A percentile compares a stretch with the other conserved stretches of the same genome.
Evolutionary conservation across 2,329 filamentous ascomycete genomes (phyloP).

Genomic region (Fusarium piperis): DNA sequence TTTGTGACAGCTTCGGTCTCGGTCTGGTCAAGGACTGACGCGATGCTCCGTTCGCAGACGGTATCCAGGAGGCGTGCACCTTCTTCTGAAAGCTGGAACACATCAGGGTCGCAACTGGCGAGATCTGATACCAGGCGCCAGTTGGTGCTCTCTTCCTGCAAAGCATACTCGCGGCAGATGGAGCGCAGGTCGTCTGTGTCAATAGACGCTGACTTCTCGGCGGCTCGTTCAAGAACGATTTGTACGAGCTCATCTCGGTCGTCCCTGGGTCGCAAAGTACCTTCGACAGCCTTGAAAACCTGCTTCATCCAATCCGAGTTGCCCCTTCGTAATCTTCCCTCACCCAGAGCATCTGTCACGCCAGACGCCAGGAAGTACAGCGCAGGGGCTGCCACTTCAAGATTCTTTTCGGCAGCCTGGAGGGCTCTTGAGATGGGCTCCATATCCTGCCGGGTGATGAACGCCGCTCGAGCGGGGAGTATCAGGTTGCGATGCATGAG

Average conservation of each 20-base stretch:
- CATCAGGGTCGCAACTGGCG: conserved; percentile 58
- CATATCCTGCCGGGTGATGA: conserved; percentile 54
- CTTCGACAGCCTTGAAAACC: conserved; percentile 48
- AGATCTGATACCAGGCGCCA: conserved; percentile 56
- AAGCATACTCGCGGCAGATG: conserved; percentile 55
- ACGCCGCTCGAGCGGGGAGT: conserved; percentile 60
- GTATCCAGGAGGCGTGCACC: conserved; percentile 52
- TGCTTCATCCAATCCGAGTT: conserved; percentile 52
- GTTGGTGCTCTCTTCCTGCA: conserved; percentile 48
- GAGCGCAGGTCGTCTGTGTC: conserved; percentile 53
- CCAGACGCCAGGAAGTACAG: conserved; percentile 56
- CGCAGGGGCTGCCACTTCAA: conserved; percentile 52
- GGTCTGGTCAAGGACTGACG: conserved; percentile 21
- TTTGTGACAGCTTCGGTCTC: conserved; percentile 41
- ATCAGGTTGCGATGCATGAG: conserved; percentile 63
- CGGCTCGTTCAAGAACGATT: conserved; percentile 45
- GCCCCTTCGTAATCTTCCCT: conserved; percentile 46
- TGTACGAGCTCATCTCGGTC: conserved; percentile 44
- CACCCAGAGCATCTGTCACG: conserved; percentile 35
- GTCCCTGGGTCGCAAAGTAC: conserved; percentile 33
- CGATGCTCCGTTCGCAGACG: conserved; percentile 50
- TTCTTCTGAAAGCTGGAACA: conserved; percentile 55
- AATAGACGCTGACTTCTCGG: conserved; percentile 46
- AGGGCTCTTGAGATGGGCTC: conserved; percentile 55
- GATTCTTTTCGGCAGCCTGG: conserved; percentile 47